phyloP scores from a whole-genome alignment of 2,329 filamentous ascomycete species.

The Fusarium anguioides region DNA sequence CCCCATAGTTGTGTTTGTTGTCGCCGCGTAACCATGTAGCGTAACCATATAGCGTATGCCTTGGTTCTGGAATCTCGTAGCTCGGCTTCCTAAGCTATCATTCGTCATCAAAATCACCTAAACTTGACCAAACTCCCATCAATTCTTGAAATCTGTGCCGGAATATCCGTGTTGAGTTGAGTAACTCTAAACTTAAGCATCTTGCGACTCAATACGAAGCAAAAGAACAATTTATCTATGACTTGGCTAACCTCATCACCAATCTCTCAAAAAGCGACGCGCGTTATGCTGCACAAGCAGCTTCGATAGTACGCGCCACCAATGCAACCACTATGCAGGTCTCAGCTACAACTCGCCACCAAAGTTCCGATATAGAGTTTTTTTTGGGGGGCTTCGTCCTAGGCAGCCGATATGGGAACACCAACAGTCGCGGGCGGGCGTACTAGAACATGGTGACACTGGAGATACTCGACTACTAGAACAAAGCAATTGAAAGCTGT shows the following conservation, averaged over 20 bases:
- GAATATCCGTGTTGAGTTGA: neutral
- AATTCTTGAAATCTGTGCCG: neutral
- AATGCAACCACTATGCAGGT: neutral
- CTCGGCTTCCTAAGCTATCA: too few relatives aligned
- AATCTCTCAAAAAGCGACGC: neutral
- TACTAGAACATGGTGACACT: accelerated
- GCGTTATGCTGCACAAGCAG: neutral
- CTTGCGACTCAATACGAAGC: neutral
- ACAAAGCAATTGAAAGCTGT: too few relatives aligned
- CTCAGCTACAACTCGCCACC: neutral
- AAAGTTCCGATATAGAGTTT: neutral
- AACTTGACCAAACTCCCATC: neutral
- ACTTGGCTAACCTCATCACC: neutral
- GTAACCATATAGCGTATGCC: too few relatives aligned
- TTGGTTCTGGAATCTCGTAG: too few relatives aligned
- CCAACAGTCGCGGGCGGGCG: too few relatives aligned
- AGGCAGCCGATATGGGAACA: neutral
- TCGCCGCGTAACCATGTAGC: too few relatives aligned
- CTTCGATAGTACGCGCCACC: too few relatives aligned
- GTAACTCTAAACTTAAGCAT: neutral
- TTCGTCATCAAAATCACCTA: neutral
- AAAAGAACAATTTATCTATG: neutral
- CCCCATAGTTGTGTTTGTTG: too few relatives aligned
- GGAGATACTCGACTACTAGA: too few relatives aligned
- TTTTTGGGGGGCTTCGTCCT: neutral